Base-by-base conservation (phyloP, 306 rosid genomes). In the Cucurbita argyrosperma region DNA sequence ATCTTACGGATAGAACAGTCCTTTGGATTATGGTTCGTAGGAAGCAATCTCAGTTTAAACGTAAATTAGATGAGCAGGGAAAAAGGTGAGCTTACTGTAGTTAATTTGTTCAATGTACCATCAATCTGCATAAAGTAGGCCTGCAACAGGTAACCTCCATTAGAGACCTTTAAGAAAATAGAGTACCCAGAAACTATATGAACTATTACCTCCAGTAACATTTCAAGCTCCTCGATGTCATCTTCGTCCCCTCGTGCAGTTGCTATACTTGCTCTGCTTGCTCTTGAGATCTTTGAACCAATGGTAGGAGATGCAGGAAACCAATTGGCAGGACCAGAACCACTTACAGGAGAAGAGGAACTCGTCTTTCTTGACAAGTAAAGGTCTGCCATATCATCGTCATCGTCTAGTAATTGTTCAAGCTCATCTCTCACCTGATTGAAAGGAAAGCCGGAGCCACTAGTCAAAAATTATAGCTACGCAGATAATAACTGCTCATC, bases 351-450 rank as follows among this genome's bases (percentile, higher is more conserved):
- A 53, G 98, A 88, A 78, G 91, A 78, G 59, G 87, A 76, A 54
- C 87, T 83, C 75, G 87, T 74, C 80, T 94, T 94, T 87, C 98
- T 89, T 51, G 97, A 87, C 79, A 94, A 82, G 88, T 94, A 94
- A 39, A 94, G 95, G 74, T 94, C 98, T 43, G 98, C 96, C 98
- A 90, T 90, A 78, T 94, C 97, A 42, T 94, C 98, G 0, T 94
- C 98, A 51, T 94, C 98, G 70, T 90, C 97, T 76, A 89, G 87
- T 76, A 94, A 85, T 81, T 94, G 98, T 72, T 90, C 98, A 54
- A 90, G 97, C 72, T 90, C 98, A 64, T 94, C 98, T 82, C 97
- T 85, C 55, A 90, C 90, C 96, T 90, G 53, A 79, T 71, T 47
- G 59, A 74, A 54, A 53, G 39, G 51, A 35, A 39, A 55, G 64